Conservation (phyloP, 2,329 filamentous ascomycete genomes). For the Aspergillus sp. region DNA sequence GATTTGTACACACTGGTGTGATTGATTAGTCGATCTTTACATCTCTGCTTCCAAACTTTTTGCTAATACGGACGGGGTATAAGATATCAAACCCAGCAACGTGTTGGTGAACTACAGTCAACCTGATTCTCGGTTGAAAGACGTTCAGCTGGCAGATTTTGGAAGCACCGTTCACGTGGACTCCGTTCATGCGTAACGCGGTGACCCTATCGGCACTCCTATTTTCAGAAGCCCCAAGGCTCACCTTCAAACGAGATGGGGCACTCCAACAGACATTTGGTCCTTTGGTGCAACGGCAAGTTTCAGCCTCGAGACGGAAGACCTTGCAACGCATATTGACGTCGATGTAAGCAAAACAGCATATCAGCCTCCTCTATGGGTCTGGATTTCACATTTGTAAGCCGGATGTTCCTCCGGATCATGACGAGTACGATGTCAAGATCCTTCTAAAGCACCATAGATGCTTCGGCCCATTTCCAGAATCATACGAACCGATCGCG, state of each 20-base stretch:
- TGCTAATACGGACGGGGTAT: neutral
- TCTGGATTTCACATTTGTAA: slow-evolving; percentile 22
- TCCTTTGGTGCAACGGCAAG: slow-evolving; percentile 24
- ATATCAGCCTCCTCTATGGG: slow-evolving; percentile 22
- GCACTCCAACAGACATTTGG: slow-evolving; percentile 28
- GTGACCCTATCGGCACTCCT: slow-evolving; percentile 18
- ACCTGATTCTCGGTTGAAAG: slow-evolving; percentile 14
- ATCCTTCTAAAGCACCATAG: slow-evolving; percentile 21
- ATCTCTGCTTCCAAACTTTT: too few species aligned
- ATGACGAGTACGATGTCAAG: slow-evolving; percentile 24
- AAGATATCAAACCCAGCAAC: slow-evolving; percentile 27
- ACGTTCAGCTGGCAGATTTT: slow-evolving; percentile 24
- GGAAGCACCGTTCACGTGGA: slow-evolving; percentile 16
- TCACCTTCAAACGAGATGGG: slow-evolving; percentile 21
- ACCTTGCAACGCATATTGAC: too few species aligned
- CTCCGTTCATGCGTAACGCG: slow-evolving; percentile 15
- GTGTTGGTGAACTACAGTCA: slow-evolving; percentile 20
- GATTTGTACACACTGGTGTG: slow-evolving; percentile 23
- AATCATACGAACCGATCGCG: slow-evolving; percentile 19
- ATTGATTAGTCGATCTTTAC: neutral
- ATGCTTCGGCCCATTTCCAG: slow-evolving; percentile 24
- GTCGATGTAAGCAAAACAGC: slow-evolving; percentile 5
- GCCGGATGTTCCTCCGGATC: slow-evolving; percentile 17
- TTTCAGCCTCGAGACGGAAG: too few species aligned
- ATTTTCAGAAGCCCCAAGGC: slow-evolving; percentile 25